Base-by-base conservation (phyloP, 2,329 filamentous ascomycete species). In the Alternaria ventricosa region DNA sequence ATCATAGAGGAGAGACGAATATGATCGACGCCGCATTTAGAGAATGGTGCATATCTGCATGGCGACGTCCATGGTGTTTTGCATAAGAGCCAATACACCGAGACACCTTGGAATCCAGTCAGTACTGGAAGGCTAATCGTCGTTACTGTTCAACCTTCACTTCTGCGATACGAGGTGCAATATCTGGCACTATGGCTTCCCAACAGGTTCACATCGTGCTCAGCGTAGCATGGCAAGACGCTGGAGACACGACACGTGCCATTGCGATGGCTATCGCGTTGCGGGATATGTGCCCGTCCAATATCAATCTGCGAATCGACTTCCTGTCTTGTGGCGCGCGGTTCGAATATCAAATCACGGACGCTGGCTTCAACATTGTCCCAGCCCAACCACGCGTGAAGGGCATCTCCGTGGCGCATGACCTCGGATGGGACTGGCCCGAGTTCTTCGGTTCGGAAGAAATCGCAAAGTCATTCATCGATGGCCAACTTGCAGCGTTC, bases 371-470 rank as follows among this genome's bases (percentile, higher is more conserved):
- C 67, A 64, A 68, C 57, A 76, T 77, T n/a, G 75, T 76, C 10
- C 65, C 72, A 8, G 72, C 71, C 11, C 70, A 75, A 51, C 75
- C 75, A 28, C 72, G 73, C 9, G 75, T 77, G 6, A 72, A 73
- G 53, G 75, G 75, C 6, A 68, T 74, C 33, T 74, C 71, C 9
- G 75, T 77, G 11, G 74, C 74, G 10, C 72, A 77, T 43, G 75
- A 77, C 54, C 71, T 77, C 6, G 75, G 75, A 7, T 76, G 74
- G 74, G 75, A 77, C 51, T 77, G 74, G 63, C 75, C 75, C 6
- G 75, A 77, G 36, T 77, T 77, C 61, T 77, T 77, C 50, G 75
- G 75, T 28, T 76, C 74, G 7, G 67, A 71, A 59, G 72, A 76
- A 25, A 75, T 77, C 36, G 75, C 74, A 6, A 71, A 69, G 54